Base-by-base conservation (phyloP, 257 asterid species). In the Coffea canephora region DNA sequence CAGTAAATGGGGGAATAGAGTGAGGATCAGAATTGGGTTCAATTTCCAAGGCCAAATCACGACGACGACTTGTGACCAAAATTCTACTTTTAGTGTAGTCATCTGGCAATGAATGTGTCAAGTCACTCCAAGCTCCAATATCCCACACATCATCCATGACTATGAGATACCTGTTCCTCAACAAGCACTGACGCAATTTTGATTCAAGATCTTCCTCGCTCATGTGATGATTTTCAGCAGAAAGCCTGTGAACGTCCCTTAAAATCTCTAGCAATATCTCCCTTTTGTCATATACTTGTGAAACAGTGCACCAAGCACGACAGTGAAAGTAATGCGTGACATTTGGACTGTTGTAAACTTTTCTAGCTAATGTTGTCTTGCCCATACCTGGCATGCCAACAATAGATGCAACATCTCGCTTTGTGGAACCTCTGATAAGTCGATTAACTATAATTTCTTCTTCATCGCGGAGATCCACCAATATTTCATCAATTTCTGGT, bases 321-420 rank as follows among this genome's bases (percentile, higher is more conserved):
- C 57, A 59, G 4, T 71, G 57, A 8, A 71, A 71, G 16, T 71
- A 39, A 14, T 12, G 14, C 43, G 2, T 25, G 8, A 71, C 61
- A 12, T 59, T 1, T 10, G 5, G 15, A 14, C 8, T 41, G 71
- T 46, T 41, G 27, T 39, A 75, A 0, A 61, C 71, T 59, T 59
- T 61, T 19, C 41, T 75, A 75, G 79, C 79, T 57, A 75, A 19
- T 21, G 71, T 75, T 43, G 79, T 59, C 59, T 75, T 75, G 43
- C 79, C 79, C 23, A 61, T 75, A 59, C 79, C 79, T 0, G 57
- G 57, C 79, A 75, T 75, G 3, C 79, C 79, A 59, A 75, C 79
- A 61, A 75, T 59, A 8, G 79, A 75, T n/a, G 59, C 52, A 74
- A 74, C 27, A 18, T 27, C 21, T 25, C 62, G 46, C 16, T 73